Base-by-base conservation (phyloP, 2,329 filamentous ascomycete genomes). In the Ceratocystis diversiconidia region DNA sequence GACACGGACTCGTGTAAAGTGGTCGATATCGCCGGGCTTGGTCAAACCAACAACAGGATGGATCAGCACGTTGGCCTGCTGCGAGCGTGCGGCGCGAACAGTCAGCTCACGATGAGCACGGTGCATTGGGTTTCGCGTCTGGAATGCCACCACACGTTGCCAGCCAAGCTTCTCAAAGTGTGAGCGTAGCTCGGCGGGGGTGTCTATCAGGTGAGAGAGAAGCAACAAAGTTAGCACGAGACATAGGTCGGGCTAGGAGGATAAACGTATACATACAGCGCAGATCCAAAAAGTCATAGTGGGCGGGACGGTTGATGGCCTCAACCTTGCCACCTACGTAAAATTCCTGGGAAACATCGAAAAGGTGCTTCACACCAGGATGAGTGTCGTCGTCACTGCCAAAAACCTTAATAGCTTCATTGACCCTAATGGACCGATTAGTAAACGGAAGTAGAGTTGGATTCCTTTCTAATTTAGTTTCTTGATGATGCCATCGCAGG, bases 111-210 rank as follows among this genome's bases (percentile, higher is more conserved):
- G 86, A 79, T 99, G 94, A 75, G 94, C 94, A 73, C 94, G 89
- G 82, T 99, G 94, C 94, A 99, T 99, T 72, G 94, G 94, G 80
- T 99, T 99, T 76, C 92, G 82, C 70, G 94, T 99, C 83, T 99
- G 94, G 88, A 99, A 99, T 74, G 94, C 94, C 70, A 99, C 94
- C 71, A 99, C 92, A 76, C 88, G 87, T 77, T 89, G 87, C 94
- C 94, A 99, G 79, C 94, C 94, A 72, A 99, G 90, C 85, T 99
- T 99, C 83, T 97, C 94, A 75, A 99, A 99, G 82, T 97, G 92
- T 70, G 90, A 81, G 72, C 94, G 90, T 72, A 99, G 83, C 80
- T 99, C 94, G 61, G 94, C 87, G 69, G 94, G 94, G 10, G 94
- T 95, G 79, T 92, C 88, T 91, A 62, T 22, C 5, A 25, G 4